Percentiles rank a stretch among this genome's conserved stretches.
Conservation (phyloP, 2,329 filamentous ascomycete genomes). For the Penicillium sp. region DNA sequence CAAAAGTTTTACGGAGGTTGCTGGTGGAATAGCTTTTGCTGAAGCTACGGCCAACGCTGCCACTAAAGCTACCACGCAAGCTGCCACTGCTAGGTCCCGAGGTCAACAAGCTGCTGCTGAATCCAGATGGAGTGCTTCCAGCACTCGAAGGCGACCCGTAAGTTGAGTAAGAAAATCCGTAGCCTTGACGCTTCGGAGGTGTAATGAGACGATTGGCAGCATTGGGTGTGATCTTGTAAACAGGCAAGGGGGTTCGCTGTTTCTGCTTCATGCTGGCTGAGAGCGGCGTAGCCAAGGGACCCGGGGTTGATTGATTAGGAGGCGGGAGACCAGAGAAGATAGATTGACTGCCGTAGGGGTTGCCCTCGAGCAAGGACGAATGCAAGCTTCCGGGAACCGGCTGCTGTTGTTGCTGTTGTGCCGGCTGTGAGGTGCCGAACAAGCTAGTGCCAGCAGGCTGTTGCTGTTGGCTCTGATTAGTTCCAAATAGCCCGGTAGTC, state of each 20-base stretch:
- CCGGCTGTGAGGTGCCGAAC: conserved; percentile 55
- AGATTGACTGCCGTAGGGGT: conserved; percentile 84
- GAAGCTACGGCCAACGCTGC: conserved; percentile 67
- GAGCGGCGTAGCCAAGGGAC: conserved; percentile 87
- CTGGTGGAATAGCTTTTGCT: conserved; percentile 86
- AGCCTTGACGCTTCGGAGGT: conserved; percentile 75
- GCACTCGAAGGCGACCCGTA: conserved; percentile 77
- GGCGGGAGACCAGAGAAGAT: conserved; percentile 72
- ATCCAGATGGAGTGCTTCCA: conserved; percentile 65
- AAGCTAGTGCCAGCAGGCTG: conserved; percentile 42
- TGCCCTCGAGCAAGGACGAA: conserved; percentile 76
- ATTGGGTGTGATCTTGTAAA: conserved; percentile 81
- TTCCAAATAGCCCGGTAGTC: conserved; percentile 60
- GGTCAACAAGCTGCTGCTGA: conserved; percentile 62
- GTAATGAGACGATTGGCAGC: conserved; percentile 77
- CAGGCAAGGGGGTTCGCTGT: conserved; percentile 74
- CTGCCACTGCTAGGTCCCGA: conserved; percentile 12
- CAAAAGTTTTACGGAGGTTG: conserved; percentile 78
- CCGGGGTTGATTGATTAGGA: conserved; percentile 66
- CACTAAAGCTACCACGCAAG: conserved; percentile 25
- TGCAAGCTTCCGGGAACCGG: conserved; percentile 55
- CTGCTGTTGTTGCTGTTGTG: conserved; percentile 45
- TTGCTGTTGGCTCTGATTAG: conserved; percentile 37
- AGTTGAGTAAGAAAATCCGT: conserved; percentile 88
- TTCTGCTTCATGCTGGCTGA: conserved; percentile 72